Base-by-base conservation (phyloP, 2,329 filamentous ascomycete genomes). In the Zymoseptoria pseudotritici region DNA sequence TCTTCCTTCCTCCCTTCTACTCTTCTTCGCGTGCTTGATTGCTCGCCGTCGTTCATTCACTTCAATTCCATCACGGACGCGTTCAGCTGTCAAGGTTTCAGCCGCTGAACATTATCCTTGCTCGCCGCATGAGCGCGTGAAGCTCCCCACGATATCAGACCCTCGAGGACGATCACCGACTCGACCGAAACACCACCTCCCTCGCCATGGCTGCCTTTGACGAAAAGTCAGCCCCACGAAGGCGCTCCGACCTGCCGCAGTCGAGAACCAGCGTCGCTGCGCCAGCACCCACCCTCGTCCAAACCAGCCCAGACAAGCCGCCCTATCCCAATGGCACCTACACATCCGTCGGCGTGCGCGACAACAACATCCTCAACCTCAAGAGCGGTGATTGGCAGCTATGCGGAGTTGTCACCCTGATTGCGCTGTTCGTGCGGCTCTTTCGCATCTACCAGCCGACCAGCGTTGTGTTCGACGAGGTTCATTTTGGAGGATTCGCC, bases 381-480 rank as follows among this genome's bases (percentile, higher is more conserved):
- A 90, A 92, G 42, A 77, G 83, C 60, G 87, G 86, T 22, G 94
- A 97, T 78, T 97, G 94, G 79, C 84, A 90, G 76, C 76, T 90
- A 63, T 82, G 95, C 74, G 78, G 85, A 20, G 77, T 82, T 55
- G 76, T 97, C 66, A 96, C 91, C 56, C 67, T 91, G 19, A 69
- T 97, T 64, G 90, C 89, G 55, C 82, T 88, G 58, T 78, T 87
- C 66, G 90, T 99, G 66, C 89, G 94, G 65, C 78, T 97, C 65
- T 99, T 96, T 81, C 87, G 91, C 72, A 97, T 99, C 78, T 97
- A 95, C 75, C 91, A 97, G 75, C 94, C 94, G 59, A 88, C 86
- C 71, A 97, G 92, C 71, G 94, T 99, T 63, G 94, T 99, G 67
- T 99, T 99, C 75, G 94, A 99, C 76, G 94, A 99, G 80, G 94